Conservation (phyloP, 2,329 filamentous ascomycete species). For the Aspergillus neotritici region DNA sequence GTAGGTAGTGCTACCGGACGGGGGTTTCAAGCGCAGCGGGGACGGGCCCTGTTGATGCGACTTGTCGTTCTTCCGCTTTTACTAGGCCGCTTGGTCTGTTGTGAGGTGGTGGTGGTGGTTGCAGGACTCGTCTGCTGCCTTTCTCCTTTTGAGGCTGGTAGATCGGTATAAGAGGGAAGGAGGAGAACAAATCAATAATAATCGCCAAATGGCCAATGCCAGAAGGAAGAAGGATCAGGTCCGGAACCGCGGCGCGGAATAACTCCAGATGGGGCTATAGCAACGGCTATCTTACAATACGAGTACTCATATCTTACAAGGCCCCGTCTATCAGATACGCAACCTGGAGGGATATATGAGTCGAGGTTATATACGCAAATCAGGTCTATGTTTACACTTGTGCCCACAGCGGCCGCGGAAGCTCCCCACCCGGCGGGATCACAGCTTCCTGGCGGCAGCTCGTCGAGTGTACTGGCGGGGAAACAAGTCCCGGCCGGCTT, state of each 20-base stretch:
- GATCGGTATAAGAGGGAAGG: no score
- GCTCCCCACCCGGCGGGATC: slow-evolving; percentile 32
- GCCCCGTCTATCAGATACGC: background rate
- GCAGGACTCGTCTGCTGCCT: no score
- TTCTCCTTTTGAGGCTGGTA: no score
- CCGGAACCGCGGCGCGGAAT: background rate
- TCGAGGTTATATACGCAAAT: background rate
- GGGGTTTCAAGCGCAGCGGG: no score
- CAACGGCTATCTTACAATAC: background rate
- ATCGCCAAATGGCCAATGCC: no score
- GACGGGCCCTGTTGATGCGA: no score
- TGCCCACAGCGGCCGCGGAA: slow-evolving; percentile 34
- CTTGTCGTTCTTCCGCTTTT: no score
- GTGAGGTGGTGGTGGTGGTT: no score
- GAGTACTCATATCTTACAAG: background rate
- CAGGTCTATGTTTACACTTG: slow-evolving; percentile 25
- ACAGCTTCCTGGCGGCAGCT: slow-evolving; percentile 23
- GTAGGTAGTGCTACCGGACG: no score
- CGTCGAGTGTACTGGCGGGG: slow-evolving; percentile 13
- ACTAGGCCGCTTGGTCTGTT: no score
- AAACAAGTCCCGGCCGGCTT: slow-evolving; percentile 22
- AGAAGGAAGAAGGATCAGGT: background rate
- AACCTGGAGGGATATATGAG: background rate
- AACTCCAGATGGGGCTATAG: background rate
- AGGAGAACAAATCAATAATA: no score